Base-by-base conservation (phyloP, 108 stramenopile species). In the Asterionellopsis glacialis region DNA sequence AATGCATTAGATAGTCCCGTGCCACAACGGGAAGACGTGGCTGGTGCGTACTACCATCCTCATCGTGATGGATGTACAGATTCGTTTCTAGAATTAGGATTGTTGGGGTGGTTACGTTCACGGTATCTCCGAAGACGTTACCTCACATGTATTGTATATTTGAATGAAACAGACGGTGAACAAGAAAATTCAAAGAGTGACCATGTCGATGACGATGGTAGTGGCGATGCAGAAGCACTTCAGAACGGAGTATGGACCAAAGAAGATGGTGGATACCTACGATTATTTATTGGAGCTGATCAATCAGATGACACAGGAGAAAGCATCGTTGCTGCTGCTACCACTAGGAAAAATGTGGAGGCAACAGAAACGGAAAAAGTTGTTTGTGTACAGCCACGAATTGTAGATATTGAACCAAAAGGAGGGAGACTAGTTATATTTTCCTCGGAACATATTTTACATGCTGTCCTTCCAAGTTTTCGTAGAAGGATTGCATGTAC, bases 121-220 rank as follows among this genome's bases (percentile, higher is more conserved):
- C 56, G 39, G 7, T 38, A 57, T 41, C 39, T 57, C 9, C 56
- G 56, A 18, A 15, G 65, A 66, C 64, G 74, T 13, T 51, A 50
- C 23, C 55, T 75, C n/a, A 75, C 74, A 0, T 75, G 75, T 44
- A 53, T 76, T 40, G 60, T 76, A 3, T 72, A 76, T 41, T 57
- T 76, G 12, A 76, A 76, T 53, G 62, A 66, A 33, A 33, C 33
- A 33, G 33, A 33, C 2, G n/a, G n/a, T n/a, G 33, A 5, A 33
- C 33, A 33, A 33, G 7, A 33, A 33, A 33, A 33, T 2, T 2
- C 2, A 7, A 33, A 33, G 7, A 7, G 7, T 2, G 33, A 33
- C 2, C 2, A 33, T 2, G 7, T 33, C 7, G 33, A 33, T 7
- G 33, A 33, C 7, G 33, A 33, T 33, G 33, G 7, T 33, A 33